A percentile compares a stretch with the other conserved stretches of the same genome.
Evolutionary conservation across 1,284 basidiomycete species (phyloP).

Genomic region (Hortiboletus rubellus): DNA sequence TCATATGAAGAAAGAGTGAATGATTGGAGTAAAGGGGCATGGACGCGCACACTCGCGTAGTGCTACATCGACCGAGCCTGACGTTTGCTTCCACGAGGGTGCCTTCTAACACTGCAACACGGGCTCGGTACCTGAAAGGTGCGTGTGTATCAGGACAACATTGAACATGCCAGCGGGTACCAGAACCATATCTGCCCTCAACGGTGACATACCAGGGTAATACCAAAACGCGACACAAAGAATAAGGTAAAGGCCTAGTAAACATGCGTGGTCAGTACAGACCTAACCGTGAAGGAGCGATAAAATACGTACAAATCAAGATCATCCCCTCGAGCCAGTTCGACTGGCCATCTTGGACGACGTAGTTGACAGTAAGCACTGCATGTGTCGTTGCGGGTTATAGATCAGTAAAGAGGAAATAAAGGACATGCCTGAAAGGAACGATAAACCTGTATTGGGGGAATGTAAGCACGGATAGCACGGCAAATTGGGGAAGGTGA

Average conservation of each 20-base stretch:
- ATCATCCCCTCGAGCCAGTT: conserved; percentile 79
- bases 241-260: conserved; percentile 39
- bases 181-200: neutral
- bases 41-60: neutral
- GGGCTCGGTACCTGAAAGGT: neutral
- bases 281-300: too few species aligned
- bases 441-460: conserved; percentile 51
- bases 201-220: conserved; percentile 45
- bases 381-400: neutral
- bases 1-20: neutral
- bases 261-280: neutral
- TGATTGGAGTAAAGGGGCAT: neutral
- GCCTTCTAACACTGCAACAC: neutral
- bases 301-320: conserved; percentile 51
- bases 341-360: conserved; percentile 77
- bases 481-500: conserved; percentile 25
- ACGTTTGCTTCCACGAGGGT: neutral
- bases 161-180: neutral
- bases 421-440: conserved; percentile 42
- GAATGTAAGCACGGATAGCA: conserved; percentile 56
- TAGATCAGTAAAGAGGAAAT: neutral
- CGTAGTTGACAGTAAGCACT: conserved; percentile 77
- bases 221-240: conserved; percentile 36
- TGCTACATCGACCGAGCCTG: neutral
- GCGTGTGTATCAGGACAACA: neutral